Percentiles rank a stretch among this genome's conserved stretches.
phyloP scores from a whole-genome alignment of 1,284 basidiomycete species.

The Vanrija humicola region DNA sequence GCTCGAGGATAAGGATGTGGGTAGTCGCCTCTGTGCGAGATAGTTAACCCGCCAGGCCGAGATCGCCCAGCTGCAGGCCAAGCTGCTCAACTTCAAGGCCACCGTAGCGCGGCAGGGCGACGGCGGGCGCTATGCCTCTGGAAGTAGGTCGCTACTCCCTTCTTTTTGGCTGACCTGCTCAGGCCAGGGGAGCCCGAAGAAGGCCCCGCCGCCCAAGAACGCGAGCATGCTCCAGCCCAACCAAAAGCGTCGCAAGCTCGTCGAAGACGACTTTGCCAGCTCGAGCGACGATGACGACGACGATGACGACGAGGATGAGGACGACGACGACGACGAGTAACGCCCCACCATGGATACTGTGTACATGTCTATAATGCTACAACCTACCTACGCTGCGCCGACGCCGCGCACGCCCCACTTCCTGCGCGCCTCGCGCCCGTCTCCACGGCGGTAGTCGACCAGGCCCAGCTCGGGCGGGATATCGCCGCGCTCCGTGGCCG shows the following conservation, averaged over 20 bases:
- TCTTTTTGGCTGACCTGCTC: neutral
- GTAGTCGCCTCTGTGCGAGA: neutral
- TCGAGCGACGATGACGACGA: conserved; percentile 10
- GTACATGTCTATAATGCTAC: neutral
- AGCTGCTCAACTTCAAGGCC: conserved; percentile 5
- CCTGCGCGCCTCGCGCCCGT: conserved; percentile 11
- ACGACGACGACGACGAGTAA: conserved; percentile 3
- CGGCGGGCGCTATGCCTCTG: neutral
- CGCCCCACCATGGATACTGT: neutral
- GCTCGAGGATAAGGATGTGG: conserved; percentile 8
- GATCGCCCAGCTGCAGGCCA: conserved; percentile 1
- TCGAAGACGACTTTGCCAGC: conserved; percentile 14
- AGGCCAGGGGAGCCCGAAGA: conserved; percentile 3
- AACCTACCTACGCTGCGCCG: neutral
- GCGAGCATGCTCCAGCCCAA: conserved; percentile 14
- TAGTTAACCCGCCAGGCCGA: conserved; percentile 4
- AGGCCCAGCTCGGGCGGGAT: conserved; percentile 45
- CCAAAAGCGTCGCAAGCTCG: conserved; percentile 12
- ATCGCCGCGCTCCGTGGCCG: conserved; percentile 38
- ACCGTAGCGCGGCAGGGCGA: conserved; percentile 1
- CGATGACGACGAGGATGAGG: conserved; percentile 1
- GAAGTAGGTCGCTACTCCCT: neutral
- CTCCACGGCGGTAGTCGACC: conserved; percentile 34
- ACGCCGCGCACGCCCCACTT: conserved; percentile 21
- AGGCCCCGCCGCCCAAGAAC: conserved; percentile 7